A percentile compares a stretch with the other conserved stretches of the same genome.
Evolutionary conservation across 306 rosid genomes (phyloP).

Genomic region (Gleditsia sinensis): DNA sequence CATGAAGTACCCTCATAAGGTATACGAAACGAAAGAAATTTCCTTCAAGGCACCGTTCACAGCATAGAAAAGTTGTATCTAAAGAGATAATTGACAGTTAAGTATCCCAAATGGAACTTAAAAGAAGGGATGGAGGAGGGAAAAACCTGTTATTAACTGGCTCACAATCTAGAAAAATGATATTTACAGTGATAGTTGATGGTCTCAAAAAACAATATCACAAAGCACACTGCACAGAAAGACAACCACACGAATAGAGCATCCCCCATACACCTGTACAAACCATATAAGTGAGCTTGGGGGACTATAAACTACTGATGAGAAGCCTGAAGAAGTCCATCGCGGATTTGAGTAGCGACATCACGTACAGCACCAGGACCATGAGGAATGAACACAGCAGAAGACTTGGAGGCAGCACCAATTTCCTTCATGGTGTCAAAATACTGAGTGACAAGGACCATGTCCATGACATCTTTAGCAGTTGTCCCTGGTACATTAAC

Average conservation of each 20-base stretch:
- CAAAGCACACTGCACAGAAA: slow-evolving; percentile 12
- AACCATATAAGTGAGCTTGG: slow-evolving; percentile 21
- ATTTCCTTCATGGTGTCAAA: slow-evolving; percentile 98
- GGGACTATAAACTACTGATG: slow-evolving; percentile 33
- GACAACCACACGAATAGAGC: slow-evolving; percentile 7
- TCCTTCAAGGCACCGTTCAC: slow-evolving; percentile 15
- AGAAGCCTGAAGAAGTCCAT: slow-evolving; percentile 90
- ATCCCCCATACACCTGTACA: slow-evolving; percentile 7
- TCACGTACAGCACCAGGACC: slow-evolving; percentile 97
- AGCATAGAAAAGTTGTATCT: neutral
- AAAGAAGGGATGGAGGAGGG: too few relatives aligned
- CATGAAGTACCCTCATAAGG: neutral
- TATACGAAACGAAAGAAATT: neutral
- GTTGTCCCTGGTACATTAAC: slow-evolving; percentile 91
- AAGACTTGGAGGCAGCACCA: slow-evolving; percentile 86
- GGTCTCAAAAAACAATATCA: neutral
- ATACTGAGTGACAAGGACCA: slow-evolving; percentile 95
- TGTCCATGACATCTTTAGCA: slow-evolving; percentile 94
- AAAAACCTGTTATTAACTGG: neutral
- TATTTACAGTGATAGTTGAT: slow-evolving; percentile 14
- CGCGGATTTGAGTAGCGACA: slow-evolving; percentile 83
- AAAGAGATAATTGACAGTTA: neutral
- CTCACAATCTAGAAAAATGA: neutral
- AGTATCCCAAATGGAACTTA: neutral
- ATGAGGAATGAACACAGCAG: slow-evolving; percentile 96